Evolutionary conservation across 2,329 filamentous ascomycete genomes (phyloP).

Genomic region (Ceratocystis destructans): DNA sequence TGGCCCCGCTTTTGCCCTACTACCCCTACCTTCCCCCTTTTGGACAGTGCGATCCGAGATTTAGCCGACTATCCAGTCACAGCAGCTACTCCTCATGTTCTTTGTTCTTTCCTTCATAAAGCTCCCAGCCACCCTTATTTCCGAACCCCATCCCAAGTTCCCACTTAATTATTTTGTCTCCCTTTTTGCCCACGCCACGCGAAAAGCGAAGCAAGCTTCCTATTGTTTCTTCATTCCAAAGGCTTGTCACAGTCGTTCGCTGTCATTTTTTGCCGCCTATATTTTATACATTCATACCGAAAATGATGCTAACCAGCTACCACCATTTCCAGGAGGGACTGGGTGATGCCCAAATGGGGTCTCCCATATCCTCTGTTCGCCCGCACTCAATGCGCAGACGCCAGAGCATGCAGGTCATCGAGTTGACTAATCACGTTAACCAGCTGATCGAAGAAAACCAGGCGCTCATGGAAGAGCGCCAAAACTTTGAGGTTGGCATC

Average conservation of each 20-base stretch:
- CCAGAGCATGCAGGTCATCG: constrained; percentile 93
- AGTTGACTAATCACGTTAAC: constrained; percentile 75
- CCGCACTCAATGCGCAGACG: constrained; percentile 92
- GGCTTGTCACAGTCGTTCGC: constrained; percentile 1
- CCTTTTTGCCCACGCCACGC: constrained; percentile 11
- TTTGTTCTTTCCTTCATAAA: not conserved
- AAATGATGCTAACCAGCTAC: constrained; percentile 19
- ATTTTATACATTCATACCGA: not conserved
- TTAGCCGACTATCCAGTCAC: not conserved
- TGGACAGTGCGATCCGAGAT: not conserved
- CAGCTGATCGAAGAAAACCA: constrained; percentile 77
- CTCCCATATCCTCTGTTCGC: constrained; percentile 81
- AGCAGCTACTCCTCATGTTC: not conserved
- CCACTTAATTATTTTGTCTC: constrained; percentile 6
- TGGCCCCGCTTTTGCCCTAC: not conserved
- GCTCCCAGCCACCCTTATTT: constrained; percentile 14
- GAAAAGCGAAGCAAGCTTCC: not conserved
- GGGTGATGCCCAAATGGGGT: constrained; percentile 74
- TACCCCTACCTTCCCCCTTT: not conserved
- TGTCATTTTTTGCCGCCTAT: not conserved
- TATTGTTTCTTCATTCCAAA: constrained; percentile 6
- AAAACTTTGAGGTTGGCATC: constrained; percentile 52
- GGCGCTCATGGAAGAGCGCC: constrained; percentile 57
- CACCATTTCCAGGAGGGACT: constrained; percentile 60
- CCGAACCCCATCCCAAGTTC: not conserved